Base-by-base conservation (phyloP, 2,329 filamentous ascomycete species). In the Trichoderma aggressivum region DNA sequence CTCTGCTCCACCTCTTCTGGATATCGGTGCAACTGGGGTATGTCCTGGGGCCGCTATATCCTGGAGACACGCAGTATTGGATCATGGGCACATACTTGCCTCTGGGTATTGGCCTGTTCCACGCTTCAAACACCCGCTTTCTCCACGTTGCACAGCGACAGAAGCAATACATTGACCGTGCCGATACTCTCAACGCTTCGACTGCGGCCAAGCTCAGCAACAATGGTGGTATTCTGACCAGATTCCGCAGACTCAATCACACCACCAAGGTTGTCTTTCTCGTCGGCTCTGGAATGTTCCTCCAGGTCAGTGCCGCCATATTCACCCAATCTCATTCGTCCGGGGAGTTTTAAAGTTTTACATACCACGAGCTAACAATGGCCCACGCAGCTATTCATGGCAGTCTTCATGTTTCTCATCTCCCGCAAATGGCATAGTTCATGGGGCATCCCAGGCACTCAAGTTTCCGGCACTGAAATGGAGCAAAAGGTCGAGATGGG, bases 1-100 rank as follows among this genome's bases (percentile, higher is more conserved):
- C 74, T 5, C 72, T 82, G 24, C 79, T 84, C 5, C 83, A 84
- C 64, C 71, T 82, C 3, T 84, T 82, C 76, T 84, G 81, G 82
- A 67, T 80, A 7, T 77, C 79, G 1, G 81, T 80, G 3, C 81
- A 84, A 75, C 74, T 81, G 12, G 80, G 75, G 0, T 83, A 83
- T 72, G 73, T 79, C 1, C 68, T 82, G 26, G 81, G 81, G 0
- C 75, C 78, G 0, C 72, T 81, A 2, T 76, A 80, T 30, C 85
- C 88, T 0, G 86, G 85, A 63, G 80, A 84, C 12, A 81, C 83
- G 11, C 86, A 90, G 77, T 91, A 85, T 76, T 91, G 88, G 86
- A 83, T 90, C 76, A 91, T 91, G 89, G 86, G 87, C 62, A 85
- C 88, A 58, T 89, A 87, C 76, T 80, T 91, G 7, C 90, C 89